Evolutionary conservation across 2,329 filamentous ascomycete species (phyloP).

Genomic region (Colletotrichum sp.): DNA sequence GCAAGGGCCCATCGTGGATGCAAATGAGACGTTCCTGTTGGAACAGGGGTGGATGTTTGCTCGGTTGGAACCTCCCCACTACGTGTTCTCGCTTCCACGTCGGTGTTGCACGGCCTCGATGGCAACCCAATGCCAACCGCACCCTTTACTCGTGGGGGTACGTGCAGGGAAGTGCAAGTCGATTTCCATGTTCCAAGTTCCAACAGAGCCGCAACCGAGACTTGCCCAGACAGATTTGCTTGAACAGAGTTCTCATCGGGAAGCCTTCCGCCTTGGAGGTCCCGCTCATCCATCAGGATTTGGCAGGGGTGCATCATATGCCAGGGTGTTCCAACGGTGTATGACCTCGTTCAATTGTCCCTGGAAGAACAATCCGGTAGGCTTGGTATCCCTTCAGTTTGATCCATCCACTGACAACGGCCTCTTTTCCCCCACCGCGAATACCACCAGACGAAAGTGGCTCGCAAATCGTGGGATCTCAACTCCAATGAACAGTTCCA

Average conservation of each 20-base stretch:
- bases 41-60: not conserved
- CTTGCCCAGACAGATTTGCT: not conserved
- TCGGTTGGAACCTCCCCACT: not conserved
- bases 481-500: not conserved
- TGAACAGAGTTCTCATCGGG: not conserved
- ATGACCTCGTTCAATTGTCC: not conserved
- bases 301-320: rapidly evolving
- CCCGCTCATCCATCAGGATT: not conserved
- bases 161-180: not conserved
- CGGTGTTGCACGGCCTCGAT: not conserved
- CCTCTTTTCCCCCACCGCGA: not conserved
- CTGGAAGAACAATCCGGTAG: not conserved
- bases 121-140: not conserved
- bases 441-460: not conserved
- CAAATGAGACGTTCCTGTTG: not conserved
- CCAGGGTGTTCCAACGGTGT: not conserved
- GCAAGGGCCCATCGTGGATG: not conserved
- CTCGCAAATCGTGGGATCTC: not conserved
- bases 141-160: not conserved
- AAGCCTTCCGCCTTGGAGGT: not conserved
- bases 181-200: not conserved
- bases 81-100: not conserved
- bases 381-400: not conserved
- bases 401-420: not conserved
- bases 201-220: not conserved